Conservation (phyloP, 2,329 filamentous ascomycete species). For the Scolecobasidium constrictum region DNA sequence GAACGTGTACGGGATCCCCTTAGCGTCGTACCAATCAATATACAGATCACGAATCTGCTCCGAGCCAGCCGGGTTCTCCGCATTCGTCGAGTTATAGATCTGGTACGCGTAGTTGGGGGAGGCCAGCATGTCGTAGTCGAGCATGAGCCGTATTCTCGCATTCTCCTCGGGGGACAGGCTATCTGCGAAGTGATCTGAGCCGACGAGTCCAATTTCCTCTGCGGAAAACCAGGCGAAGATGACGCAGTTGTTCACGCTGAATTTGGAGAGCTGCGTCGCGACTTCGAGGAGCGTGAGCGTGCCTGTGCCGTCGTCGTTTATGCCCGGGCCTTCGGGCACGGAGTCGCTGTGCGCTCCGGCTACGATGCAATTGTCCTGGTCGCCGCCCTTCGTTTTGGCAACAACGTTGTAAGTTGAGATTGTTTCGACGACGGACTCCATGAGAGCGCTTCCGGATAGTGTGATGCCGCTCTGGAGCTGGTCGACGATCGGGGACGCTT, state of each 20-base stretch:
- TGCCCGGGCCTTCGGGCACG: constrained; percentile 25
- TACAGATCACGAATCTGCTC: constrained; percentile 22
- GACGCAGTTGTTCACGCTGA: constrained; percentile 26
- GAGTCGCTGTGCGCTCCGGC: constrained; percentile 28
- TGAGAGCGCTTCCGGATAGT: constrained; percentile 3
- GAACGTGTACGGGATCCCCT: constrained; percentile 19
- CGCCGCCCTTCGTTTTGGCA: constrained; percentile 24
- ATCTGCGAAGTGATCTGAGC: constrained; percentile 23
- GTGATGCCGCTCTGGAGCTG: constrained; percentile 37
- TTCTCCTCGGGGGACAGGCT: constrained; percentile 19
- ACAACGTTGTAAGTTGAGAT: constrained; percentile 20
- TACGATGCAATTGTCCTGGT: constrained; percentile 23
- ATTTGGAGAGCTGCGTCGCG: constrained; percentile 25
- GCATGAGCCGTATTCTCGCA: constrained; percentile 25
- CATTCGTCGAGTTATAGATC: constrained; percentile 25
- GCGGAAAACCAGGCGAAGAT: constrained; percentile 28
- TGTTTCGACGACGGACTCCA: constrained; percentile 10
- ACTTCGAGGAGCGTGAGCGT: constrained; percentile 25
- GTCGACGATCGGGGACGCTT: constrained; percentile 46
- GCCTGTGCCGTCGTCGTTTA: constrained; percentile 30
- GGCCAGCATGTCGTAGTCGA: constrained; percentile 33
- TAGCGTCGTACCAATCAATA: constrained; percentile 19
- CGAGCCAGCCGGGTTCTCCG: constrained; percentile 21
- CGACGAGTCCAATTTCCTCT: constrained; percentile 27
- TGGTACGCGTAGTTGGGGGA: constrained; percentile 24